A percentile compares a stretch with the other conserved stretches of the same genome.
Evolutionary conservation across 2,329 filamentous ascomycete genomes (phyloP).

Genomic region (Chaetomium olivaceum): DNA sequence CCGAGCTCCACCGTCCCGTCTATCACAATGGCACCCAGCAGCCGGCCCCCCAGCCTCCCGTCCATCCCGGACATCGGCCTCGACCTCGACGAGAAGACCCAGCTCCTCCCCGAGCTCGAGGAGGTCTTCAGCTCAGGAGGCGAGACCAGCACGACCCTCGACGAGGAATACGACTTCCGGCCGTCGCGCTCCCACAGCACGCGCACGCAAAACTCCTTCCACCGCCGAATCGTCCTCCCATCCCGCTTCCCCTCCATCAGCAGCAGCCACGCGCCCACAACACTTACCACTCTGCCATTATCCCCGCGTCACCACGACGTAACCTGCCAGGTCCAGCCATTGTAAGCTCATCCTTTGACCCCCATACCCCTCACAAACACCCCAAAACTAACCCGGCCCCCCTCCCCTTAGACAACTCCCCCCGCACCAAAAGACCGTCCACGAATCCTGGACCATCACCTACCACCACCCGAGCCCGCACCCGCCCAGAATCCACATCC

Average conservation of each 20-base stretch:
- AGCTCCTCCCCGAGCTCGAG: constrained; percentile 17
- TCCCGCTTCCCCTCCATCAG: constrained; percentile 9
- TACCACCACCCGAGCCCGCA: constrained; percentile 21
- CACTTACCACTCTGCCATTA: neutral
- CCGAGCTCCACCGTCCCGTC: neutral
- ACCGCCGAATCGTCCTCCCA: neutral
- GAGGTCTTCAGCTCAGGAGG: constrained; percentile 14
- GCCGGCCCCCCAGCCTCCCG: constrained; percentile 21
- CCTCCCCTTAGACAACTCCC: constrained; percentile 12
- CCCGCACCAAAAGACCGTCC: constrained; percentile 2
- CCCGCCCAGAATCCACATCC: neutral
- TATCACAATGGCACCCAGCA: constrained; percentile 14
- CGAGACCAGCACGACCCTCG: constrained; percentile 7
- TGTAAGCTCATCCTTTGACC: constrained; percentile 4
- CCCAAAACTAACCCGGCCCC: neutral
- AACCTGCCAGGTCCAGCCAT: neutral
- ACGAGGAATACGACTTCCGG: constrained; percentile 13
- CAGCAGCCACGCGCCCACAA: constrained; percentile 12
- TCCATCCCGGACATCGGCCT: constrained; percentile 24
- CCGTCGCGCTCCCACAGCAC: constrained; percentile 18
- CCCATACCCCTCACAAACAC: neutral
- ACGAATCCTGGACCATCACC: constrained; percentile 27
- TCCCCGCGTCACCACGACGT: neutral
- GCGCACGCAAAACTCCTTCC: neutral
- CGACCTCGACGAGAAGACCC: constrained; percentile 17